Base-by-base conservation (phyloP, 78 protist species). In the Diacronema lutheri region DNA sequence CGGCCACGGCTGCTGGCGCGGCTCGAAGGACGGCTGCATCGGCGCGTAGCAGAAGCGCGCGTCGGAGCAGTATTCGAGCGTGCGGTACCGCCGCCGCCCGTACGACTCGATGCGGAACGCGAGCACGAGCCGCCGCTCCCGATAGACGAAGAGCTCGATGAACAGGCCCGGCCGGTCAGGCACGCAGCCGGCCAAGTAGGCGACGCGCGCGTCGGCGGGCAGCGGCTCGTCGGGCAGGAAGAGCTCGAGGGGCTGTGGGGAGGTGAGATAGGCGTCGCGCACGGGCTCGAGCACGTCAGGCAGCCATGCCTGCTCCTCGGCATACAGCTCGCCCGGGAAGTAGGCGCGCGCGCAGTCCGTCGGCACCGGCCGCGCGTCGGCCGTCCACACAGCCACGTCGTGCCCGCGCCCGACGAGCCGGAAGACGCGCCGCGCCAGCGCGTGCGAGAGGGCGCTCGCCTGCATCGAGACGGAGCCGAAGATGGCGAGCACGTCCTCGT, bases 71-170 rank as follows among this genome's bases (percentile, higher is more conserved):
- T 80, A 90, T 68, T 58, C 40, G 44, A 74, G 88, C 50, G 64
- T 10, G 69, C 90, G 86, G 66, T 76, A 87, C 78, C 71, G 65
- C 50, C 93, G 83, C 21, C 93, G 84, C 13, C 93, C 93, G 87
- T 78, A 37, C 44, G 74, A 60, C 29, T 50, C 31, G 50, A 68
- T 50, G 1, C 55, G 55, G 16, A 38, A 68, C 19, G 37, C 76
- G 9, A 38, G 76, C 0, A 68, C 76, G 33, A 68, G 19, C n/a
- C 76, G 76, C 26, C 76, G 76, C 25, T 12, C 76, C 0, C 76
- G 46, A 23, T 68, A 68, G 50, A 68, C 76, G n/a, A 68, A 68
- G 26, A 68, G 0, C 76, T 68, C 76, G 12, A 37, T 0, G 40
- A 44, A 68, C 0, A 20, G 31, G 6, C 76, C 76, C 12, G 41